Evolutionary conservation across 2,329 filamentous ascomycete genomes (phyloP).

Genomic region (Hymenoscyphus fraxineus): DNA sequence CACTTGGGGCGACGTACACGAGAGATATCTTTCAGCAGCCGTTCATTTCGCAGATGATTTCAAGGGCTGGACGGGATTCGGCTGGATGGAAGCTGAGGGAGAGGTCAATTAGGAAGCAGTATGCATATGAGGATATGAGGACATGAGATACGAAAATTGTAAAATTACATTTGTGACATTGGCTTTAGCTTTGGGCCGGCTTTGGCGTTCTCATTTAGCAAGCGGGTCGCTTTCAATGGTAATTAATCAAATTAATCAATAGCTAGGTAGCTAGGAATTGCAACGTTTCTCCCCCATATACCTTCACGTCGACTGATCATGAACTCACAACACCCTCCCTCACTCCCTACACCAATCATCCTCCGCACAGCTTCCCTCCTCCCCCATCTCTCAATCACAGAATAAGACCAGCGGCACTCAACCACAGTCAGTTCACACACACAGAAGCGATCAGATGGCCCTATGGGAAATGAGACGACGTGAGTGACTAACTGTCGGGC

Average conservation of each 20-base stretch:
- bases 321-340: too few relatives aligned
- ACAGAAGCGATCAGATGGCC: too few relatives aligned
- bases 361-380: not conserved
- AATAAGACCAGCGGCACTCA: too few relatives aligned
- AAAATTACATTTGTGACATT: not conserved
- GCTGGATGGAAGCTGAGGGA: constrained; percentile 5
- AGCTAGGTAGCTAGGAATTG: too few relatives aligned
- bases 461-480: not conserved
- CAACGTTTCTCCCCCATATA: too few relatives aligned
- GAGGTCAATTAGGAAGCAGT: not conserved
- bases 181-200: too few relatives aligned
- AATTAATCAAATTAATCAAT: not conserved
- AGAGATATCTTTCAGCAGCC: constrained; percentile 64
- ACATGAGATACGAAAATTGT: not conserved
- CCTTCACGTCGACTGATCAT: too few relatives aligned
- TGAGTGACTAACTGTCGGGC: not conserved
- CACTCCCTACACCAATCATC: not conserved
- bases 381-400: too few relatives aligned
- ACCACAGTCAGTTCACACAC: too few relatives aligned
- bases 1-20: constrained; percentile 69
- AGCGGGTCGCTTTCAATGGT: too few relatives aligned
- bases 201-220: too few relatives aligned
- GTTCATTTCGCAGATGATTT: constrained; percentile 72
- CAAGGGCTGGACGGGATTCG: constrained; percentile 54
- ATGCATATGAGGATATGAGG: not conserved